Conservation (phyloP, 768 basidiomycete genomes). For the Agrocybe praecox region DNA sequence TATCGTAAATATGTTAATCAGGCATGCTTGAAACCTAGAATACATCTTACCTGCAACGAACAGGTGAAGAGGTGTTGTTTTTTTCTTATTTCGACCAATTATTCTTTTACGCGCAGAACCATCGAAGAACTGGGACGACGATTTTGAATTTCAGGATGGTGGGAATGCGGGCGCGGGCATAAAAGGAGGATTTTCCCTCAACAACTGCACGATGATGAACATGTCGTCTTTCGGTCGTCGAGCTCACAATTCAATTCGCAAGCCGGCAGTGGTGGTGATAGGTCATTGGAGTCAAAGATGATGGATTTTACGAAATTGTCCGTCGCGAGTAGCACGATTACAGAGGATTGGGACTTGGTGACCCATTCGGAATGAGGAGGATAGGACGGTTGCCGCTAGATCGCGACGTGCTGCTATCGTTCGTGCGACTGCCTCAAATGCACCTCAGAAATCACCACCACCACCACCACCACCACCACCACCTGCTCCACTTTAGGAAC, state of each 20-base stretch:
- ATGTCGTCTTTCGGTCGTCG: no score
- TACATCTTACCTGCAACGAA: no score
- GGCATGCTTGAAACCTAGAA: no score
- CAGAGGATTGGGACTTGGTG: slow-evolving; percentile 45
- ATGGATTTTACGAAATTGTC: slow-evolving; percentile 24
- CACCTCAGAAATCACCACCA: slow-evolving; percentile 51
- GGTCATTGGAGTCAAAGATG: no score
- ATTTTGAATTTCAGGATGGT: slow-evolving; percentile 62
- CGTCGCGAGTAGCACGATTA: slow-evolving; percentile 33
- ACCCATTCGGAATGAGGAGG: slow-evolving; percentile 47
- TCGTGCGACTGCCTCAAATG: slow-evolving; percentile 31
- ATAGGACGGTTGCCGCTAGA: slow-evolving; percentile 71
- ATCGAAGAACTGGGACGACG: slow-evolving; percentile 82
- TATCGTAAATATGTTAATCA: no score
- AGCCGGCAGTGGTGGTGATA: no score
- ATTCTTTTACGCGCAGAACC: slow-evolving; percentile 25
- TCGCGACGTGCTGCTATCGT: slow-evolving; percentile 38
- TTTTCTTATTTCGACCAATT: no score
- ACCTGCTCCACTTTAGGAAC: slow-evolving; percentile 18
- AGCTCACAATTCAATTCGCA: no score
- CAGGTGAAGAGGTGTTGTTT: no score
- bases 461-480: neutral
- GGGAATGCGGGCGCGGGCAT: no score
- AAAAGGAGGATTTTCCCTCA: slow-evolving; percentile 8
- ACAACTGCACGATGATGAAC: neutral